A percentile compares a stretch with the other conserved stretches of the same genome.
These are phyloP conservation scores for Leptodontidium sp. DNA, from an alignment of 2,329 filamentous ascomycete genomes.

Conservation along the genomic window DNA sequence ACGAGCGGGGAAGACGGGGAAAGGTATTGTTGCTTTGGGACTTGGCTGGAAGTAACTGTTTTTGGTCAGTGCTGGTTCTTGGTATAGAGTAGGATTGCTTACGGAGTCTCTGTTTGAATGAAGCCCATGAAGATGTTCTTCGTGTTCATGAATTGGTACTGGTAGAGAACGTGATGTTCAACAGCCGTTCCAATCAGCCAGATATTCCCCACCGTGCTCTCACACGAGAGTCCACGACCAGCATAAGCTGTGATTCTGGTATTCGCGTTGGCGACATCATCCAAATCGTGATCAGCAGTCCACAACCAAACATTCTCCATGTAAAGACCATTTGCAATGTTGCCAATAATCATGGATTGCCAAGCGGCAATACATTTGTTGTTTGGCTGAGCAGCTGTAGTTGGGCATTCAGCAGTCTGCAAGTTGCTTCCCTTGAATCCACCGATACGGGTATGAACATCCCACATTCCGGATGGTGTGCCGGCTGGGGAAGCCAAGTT, in stretches of 20 bases:
- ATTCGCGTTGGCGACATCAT: conserved; percentile 47
- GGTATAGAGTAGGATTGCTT: conserved; percentile 50
- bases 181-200: conserved; percentile 62
- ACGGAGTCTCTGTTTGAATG: conserved; percentile 42
- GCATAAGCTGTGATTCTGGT: conserved; percentile 62
- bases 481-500: conserved; percentile 60
- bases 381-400: conserved; percentile 48
- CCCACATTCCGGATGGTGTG: conserved; percentile 68
- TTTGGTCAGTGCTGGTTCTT: background rate
- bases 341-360: conserved; percentile 48
- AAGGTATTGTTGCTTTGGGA: conserved; percentile 69
- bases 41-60: conserved; percentile 71
- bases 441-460: conserved; percentile 47
- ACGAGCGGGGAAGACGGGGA: conserved; percentile 51
- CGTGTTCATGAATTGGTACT: conserved; percentile 56
- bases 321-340: conserved; percentile 53
- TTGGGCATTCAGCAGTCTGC: conserved; percentile 71
- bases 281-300: conserved; percentile 55
- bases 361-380: conserved; percentile 49
- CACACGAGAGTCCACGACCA: conserved; percentile 51
- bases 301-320: conserved; percentile 59
- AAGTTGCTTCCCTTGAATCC: conserved; percentile 60
- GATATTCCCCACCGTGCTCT: conserved; percentile 51
- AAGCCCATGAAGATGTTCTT: conserved; percentile 41
- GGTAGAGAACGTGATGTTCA: conserved; percentile 61